phyloP scores from a whole-genome alignment of 2,329 filamentous ascomycete genomes.

The Neofusicoccum umdonicola region DNA sequence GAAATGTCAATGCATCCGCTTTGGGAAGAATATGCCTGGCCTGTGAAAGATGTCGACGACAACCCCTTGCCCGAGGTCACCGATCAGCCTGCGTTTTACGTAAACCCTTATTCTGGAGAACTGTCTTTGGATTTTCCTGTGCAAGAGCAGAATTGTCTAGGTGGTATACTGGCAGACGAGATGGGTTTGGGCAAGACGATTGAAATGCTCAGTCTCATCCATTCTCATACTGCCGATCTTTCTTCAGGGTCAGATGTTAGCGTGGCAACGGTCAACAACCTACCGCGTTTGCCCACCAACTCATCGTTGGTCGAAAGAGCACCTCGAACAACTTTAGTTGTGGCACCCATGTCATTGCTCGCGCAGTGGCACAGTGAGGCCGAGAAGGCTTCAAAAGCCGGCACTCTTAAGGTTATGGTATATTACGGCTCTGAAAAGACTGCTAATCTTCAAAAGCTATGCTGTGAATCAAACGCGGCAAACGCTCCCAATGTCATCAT shows the following conservation, averaged over 20 bases:
- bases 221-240: slow-evolving; percentile 69
- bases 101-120: slow-evolving; percentile 96
- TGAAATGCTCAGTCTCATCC: slow-evolving; percentile 92
- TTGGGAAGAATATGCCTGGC: slow-evolving; percentile 96
- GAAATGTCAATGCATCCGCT: slow-evolving; percentile 90
- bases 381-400: slow-evolving; percentile 80
- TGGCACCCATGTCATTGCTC: slow-evolving; percentile 97
- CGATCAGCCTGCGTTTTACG: slow-evolving; percentile 75
- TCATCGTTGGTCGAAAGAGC: slow-evolving; percentile 63
- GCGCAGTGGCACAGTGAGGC: slow-evolving; percentile 97
- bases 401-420: slow-evolving; percentile 77
- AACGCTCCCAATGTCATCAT: slow-evolving; percentile 87
- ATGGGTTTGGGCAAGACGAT: slow-evolving; percentile 99
- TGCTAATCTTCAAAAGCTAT: slow-evolving; percentile 73
- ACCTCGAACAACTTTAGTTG: slow-evolving; percentile 85
- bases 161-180: slow-evolving; percentile 90
- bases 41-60: slow-evolving; percentile 81
- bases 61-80: slow-evolving; percentile 65
- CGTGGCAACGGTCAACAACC: slow-evolving; percentile 53
- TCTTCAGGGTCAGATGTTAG: slow-evolving; percentile 26
- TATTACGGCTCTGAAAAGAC: slow-evolving; percentile 91
- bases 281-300: slow-evolving; percentile 61
- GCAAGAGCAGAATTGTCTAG: slow-evolving; percentile 91
- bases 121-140: slow-evolving; percentile 86
- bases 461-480: slow-evolving; percentile 68